Evolutionary conservation across 179 eudicot species (phyloP).

Genomic region (Camellia oleifera): DNA sequence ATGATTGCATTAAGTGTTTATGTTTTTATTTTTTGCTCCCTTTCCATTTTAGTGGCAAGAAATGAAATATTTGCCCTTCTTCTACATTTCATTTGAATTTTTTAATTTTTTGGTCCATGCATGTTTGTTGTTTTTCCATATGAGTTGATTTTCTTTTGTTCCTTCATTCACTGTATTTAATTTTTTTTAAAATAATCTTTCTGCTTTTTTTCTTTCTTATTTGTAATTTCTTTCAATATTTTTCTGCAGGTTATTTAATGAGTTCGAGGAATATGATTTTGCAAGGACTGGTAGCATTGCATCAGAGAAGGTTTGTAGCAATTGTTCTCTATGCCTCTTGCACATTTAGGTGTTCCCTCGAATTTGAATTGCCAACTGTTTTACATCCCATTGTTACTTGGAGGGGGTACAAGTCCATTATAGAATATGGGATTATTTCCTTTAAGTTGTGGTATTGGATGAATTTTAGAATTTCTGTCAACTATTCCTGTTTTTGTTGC

Average conservation of each 20-base stretch:
- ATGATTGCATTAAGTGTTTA: not conserved
- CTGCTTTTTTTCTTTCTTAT: not conserved
- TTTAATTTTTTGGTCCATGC: not conserved
- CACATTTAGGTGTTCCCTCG: not conserved
- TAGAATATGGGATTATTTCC: not conserved
- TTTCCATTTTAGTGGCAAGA: not conserved
- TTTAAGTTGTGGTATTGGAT: not conserved
- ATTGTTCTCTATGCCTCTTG: not conserved
- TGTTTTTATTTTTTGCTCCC: not conserved
- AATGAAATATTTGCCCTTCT: not conserved
- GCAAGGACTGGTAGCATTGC: constrained; percentile 82
- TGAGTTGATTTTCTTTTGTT: not conserved
- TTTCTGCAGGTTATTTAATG: constrained; percentile 57
- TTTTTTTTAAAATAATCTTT: not conserved
- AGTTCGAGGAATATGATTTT: constrained; percentile 76
- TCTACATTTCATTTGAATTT: not conserved
- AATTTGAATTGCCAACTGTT: not conserved
- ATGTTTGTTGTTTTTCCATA: not conserved
- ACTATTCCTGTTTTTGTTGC: not conserved
- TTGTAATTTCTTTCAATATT: not conserved
- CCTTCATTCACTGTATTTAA: not conserved
- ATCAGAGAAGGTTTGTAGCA: constrained; percentile 52
- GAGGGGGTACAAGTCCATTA: not conserved
- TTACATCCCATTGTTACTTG: not conserved
- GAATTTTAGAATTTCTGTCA: not conserved